phyloP scores from a whole-genome alignment of 192 early-diverging fungal species.

The Coemansia sp. region DNA sequence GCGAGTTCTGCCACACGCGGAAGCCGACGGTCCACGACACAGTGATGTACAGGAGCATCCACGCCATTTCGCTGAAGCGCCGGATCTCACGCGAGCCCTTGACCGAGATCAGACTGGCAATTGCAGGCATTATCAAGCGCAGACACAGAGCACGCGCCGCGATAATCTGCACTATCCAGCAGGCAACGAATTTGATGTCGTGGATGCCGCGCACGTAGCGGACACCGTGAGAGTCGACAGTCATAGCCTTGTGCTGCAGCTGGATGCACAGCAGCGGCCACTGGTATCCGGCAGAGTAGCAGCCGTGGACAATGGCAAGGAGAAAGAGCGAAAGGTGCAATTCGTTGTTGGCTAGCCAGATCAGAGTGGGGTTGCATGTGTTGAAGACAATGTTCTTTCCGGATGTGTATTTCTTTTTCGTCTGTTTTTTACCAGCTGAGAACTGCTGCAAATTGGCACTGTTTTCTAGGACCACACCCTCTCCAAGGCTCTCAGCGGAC shows the following conservation, averaged over 20 bases:
- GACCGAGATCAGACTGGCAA: slow-evolving; percentile 20
- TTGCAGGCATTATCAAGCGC: slow-evolving; percentile 33
- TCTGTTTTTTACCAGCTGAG: background rate
- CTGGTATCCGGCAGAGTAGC: slow-evolving; percentile 27
- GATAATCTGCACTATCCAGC: slow-evolving; percentile 67
- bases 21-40: slow-evolving; percentile 40
- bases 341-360: slow-evolving; percentile 45
- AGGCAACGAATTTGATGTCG: slow-evolving; percentile 62
- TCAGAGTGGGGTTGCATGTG: slow-evolving; percentile 34
- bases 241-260: slow-evolving; percentile 28
- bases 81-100: slow-evolving; percentile 17
- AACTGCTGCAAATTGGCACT: background rate
- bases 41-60: slow-evolving; percentile 53
- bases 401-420: background rate
- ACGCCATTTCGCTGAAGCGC: slow-evolving; percentile 57
- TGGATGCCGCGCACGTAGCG: slow-evolving; percentile 51
- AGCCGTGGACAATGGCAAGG: slow-evolving; percentile 18
- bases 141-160: slow-evolving; percentile 62
- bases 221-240: background rate
- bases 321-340: slow-evolving; percentile 16
- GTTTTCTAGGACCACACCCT: background rate
- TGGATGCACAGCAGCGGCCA: slow-evolving; percentile 32
- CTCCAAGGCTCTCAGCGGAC: slow-evolving; percentile 2
- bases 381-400: slow-evolving; percentile 25
- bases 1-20: slow-evolving; percentile 25